A percentile compares a stretch with the other conserved stretches of the same genome.
phyloP scores from a whole-genome alignment of 257 asterid species.

The Gentiana macrophylla region DNA sequence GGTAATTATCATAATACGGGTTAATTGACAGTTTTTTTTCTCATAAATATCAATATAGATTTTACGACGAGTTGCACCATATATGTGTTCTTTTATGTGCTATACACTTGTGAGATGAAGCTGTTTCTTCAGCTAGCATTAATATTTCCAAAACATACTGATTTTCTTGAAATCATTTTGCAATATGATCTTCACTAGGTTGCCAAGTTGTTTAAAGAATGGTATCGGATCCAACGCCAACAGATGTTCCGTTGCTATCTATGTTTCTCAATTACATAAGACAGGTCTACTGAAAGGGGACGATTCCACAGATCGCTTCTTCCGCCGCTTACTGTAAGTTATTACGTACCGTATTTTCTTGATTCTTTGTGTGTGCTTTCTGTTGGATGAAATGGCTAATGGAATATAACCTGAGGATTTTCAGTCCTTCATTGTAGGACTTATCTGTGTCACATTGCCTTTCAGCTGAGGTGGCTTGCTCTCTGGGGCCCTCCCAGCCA shows the following conservation, averaged over 20 bases:
- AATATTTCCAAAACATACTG: too few relatives aligned
- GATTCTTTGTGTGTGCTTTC: background rate
- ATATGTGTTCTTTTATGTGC: too few relatives aligned
- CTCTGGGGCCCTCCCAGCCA: constrained; percentile 65
- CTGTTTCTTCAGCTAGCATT: too few relatives aligned
- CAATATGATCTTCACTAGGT: constrained; percentile 32
- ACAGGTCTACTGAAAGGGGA: constrained; percentile 88
- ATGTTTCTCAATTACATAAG: constrained; percentile 56
- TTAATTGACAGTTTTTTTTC: too few relatives aligned
- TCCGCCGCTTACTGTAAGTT: constrained; percentile 63
- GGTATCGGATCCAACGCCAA: constrained; percentile 80
- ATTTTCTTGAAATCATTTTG: too few relatives aligned
- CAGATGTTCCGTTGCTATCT: constrained; percentile 62
- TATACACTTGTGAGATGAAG: too few relatives aligned
- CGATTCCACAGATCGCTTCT: constrained; percentile 75
- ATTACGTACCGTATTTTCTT: background rate
- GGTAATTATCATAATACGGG: too few relatives aligned
- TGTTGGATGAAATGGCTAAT: background rate
- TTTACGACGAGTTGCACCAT: background rate
- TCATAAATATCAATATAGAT: too few relatives aligned
- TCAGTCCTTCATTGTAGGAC: constrained; percentile 38
- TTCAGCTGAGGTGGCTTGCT: constrained; percentile 59
- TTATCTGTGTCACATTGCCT: constrained; percentile 83
- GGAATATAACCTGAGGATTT: background rate
- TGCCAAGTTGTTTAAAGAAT: constrained; percentile 57